phyloP scores from a whole-genome alignment of 768 basidiomycete species.

The Termitomyces sp. region DNA sequence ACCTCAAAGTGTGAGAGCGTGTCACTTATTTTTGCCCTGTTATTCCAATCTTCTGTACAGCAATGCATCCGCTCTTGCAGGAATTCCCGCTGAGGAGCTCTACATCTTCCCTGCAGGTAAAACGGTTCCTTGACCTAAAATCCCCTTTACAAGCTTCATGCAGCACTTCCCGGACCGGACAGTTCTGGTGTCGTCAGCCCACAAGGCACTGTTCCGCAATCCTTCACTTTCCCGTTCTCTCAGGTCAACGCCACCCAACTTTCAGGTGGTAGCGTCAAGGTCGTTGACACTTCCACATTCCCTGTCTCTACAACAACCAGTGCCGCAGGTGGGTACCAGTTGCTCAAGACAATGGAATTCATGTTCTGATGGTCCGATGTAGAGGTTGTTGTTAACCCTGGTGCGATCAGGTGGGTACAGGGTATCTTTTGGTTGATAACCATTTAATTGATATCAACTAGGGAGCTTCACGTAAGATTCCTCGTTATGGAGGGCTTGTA shows the following conservation, averaged over 20 bases:
- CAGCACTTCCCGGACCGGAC: slow-evolving; percentile 30
- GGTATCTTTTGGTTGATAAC: neutral
- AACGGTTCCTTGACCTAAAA: neutral
- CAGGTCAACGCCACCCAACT: slow-evolving; percentile 36
- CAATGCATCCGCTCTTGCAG: slow-evolving; percentile 31
- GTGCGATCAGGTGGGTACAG: slow-evolving; percentile 40
- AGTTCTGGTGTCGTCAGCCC: slow-evolving; percentile 32
- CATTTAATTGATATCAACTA: slow-evolving; percentile 14
- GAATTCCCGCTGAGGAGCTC: slow-evolving; percentile 40
- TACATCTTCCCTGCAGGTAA: slow-evolving; percentile 49
- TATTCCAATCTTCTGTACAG: slow-evolving; percentile 6
- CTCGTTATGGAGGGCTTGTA: neutral
- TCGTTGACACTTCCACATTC: slow-evolving; percentile 50
- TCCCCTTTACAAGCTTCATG: neutral
- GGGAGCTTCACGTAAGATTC: slow-evolving; percentile 49
- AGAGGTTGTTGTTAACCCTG: slow-evolving; percentile 54
- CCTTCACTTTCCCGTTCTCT: slow-evolving; percentile 45
- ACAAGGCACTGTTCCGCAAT: slow-evolving; percentile 36
- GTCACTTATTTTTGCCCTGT: neutral
- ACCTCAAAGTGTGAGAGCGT: slow-evolving; percentile 32
- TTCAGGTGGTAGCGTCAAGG: slow-evolving; percentile 44
- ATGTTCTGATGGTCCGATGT: neutral
- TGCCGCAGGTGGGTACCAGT: slow-evolving; percentile 28
- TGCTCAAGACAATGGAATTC: neutral
- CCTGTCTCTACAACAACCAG: slow-evolving; percentile 45